These are phyloP conservation scores for Adansonia grandidieri DNA, from an alignment of 441 rosid genomes.

Conservation along the genomic window DNA sequence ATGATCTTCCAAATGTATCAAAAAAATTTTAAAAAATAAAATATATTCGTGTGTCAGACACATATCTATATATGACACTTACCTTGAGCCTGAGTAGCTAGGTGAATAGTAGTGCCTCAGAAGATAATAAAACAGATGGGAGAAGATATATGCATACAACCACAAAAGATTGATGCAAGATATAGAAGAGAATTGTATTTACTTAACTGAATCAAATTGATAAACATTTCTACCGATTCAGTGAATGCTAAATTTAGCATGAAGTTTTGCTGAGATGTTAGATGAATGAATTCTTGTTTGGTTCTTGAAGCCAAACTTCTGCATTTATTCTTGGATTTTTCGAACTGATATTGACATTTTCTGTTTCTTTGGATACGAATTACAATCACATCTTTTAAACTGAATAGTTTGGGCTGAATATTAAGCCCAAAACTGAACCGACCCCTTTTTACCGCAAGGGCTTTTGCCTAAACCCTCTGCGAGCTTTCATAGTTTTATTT, in stretches of 20 bases:
- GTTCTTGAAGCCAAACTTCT: too few species aligned
- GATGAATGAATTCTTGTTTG: too few species aligned
- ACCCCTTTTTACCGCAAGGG: background rate
- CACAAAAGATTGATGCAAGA: background rate
- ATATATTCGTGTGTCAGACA: too few species aligned
- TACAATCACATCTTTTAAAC: background rate
- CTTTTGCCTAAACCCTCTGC: slow-evolving; percentile 3
- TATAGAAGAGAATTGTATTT: background rate
- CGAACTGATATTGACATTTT: too few species aligned
- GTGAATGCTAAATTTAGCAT: too few species aligned
- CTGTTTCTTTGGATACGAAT: too few species aligned
- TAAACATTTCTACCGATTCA: background rate
- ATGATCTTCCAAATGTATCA: too few species aligned
- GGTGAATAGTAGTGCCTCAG: background rate
- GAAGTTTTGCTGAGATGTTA: too few species aligned
- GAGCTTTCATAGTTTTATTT: background rate
- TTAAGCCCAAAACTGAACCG: background rate
- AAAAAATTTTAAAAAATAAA: too few species aligned
- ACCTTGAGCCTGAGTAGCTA: too few species aligned
- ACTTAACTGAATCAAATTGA: background rate
- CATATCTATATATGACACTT: too few species aligned
- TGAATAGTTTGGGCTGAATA: background rate
- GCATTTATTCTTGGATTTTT: too few species aligned
- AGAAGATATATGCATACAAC: background rate
- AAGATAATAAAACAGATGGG: background rate